phyloP scores from a whole-genome alignment of 2,329 filamentous ascomycete genomes.

The Penicillium sp. region DNA sequence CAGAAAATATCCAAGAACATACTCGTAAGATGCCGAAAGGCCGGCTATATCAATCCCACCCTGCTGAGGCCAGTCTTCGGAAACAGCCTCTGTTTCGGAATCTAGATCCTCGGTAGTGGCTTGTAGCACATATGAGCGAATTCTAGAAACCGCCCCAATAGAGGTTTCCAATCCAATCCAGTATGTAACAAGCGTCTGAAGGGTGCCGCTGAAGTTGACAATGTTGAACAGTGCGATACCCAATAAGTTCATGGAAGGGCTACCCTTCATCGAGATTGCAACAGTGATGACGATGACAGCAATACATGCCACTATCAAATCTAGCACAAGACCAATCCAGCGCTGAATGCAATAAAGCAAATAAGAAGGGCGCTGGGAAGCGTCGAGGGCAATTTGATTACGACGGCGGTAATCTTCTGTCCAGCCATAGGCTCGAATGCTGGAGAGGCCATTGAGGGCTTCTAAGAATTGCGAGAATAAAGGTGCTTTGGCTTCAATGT shows the following conservation, averaged over 20 bases:
- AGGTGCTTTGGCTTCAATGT: slow-evolving; percentile 58
- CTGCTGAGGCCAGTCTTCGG: slow-evolving; percentile 38
- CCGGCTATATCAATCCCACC: slow-evolving; percentile 40
- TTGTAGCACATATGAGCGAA: slow-evolving; percentile 49
- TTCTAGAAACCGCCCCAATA: slow-evolving; percentile 28
- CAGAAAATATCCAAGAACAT: neutral
- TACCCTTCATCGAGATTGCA: slow-evolving; percentile 19
- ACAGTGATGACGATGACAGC: slow-evolving; percentile 24
- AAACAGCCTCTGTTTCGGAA: slow-evolving; percentile 35
- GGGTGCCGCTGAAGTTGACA: slow-evolving; percentile 22
- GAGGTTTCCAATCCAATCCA: slow-evolving; percentile 25
- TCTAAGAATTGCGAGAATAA: slow-evolving; percentile 40
- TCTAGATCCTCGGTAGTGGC: slow-evolving; percentile 42
- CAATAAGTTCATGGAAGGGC: slow-evolving; percentile 12
- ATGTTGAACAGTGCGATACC: slow-evolving; percentile 27
- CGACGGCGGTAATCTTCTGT: slow-evolving; percentile 36
- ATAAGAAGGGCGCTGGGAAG: slow-evolving; percentile 11
- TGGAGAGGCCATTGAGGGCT: slow-evolving; percentile 49
- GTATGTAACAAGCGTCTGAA: slow-evolving; percentile 17
- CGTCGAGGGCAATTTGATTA: slow-evolving; percentile 9
- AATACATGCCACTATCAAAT: slow-evolving; percentile 26
- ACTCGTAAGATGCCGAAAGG: slow-evolving; percentile 43
- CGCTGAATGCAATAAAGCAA: slow-evolving; percentile 10
- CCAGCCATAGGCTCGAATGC: slow-evolving; percentile 56
- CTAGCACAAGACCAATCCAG: slow-evolving; percentile 13